Evolutionary conservation across 2,329 filamentous ascomycete genomes (phyloP).

Genomic region (Taxawa tesnikishii): DNA sequence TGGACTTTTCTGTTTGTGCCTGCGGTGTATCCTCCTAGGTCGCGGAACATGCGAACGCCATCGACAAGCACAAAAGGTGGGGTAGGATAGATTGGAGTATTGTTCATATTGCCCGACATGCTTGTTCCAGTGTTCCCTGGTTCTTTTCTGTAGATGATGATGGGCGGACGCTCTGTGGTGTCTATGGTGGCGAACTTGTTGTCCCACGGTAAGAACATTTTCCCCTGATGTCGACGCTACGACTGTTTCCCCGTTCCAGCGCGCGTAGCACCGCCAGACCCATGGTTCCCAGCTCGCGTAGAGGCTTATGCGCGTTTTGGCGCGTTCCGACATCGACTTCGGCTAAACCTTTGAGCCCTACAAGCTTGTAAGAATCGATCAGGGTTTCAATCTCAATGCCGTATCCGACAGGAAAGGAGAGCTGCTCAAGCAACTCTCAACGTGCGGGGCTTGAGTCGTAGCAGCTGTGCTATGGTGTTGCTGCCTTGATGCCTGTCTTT

Average conservation of each 20-base stretch:
- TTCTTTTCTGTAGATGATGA: not conserved
- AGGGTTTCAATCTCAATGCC: slow-evolving; percentile 4
- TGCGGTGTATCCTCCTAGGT: slow-evolving; percentile 44
- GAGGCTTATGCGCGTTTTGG: slow-evolving; percentile 2
- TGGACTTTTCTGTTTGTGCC: slow-evolving; percentile 30
- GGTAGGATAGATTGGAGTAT: slow-evolving; percentile 3
- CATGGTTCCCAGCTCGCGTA: slow-evolving; percentile 4
- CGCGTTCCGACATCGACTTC: slow-evolving; percentile 2
- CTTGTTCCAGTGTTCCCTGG: not conserved
- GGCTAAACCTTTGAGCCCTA: slow-evolving; percentile 1
- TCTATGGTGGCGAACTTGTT: slow-evolving; percentile 1
- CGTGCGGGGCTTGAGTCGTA: no score
- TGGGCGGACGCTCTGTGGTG: not conserved
- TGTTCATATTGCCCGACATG: not conserved
- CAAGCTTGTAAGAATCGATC: slow-evolving; percentile 3
- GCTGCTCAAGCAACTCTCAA: slow-evolving; percentile 1
- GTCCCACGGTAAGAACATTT: slow-evolving; percentile 3
- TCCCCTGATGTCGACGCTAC: not conserved
- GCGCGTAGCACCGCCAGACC: slow-evolving; percentile 2
- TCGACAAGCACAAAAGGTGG: slow-evolving; percentile 24
- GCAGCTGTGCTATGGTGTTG: no score
- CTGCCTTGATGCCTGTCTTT: no score
- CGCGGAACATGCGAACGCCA: slow-evolving; percentile 52
- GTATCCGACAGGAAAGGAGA: slow-evolving; percentile 4
- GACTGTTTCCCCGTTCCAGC: not conserved